Percentiles rank a stretch among this genome's conserved stretches.
Conservation (phyloP, 2,329 filamentous ascomycete genomes). For the Penicillium sp. region DNA sequence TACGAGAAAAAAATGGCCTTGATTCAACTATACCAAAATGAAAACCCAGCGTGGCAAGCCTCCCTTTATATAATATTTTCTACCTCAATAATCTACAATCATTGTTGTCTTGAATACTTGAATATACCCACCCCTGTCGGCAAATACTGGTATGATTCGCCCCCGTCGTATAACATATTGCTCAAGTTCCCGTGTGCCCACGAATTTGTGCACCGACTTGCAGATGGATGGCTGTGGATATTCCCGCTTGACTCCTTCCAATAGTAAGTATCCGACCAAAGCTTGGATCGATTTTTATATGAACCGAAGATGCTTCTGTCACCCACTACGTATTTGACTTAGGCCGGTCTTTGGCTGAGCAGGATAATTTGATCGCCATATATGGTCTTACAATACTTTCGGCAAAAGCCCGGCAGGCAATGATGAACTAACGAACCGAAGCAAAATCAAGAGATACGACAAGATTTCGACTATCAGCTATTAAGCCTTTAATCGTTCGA, state of each 20-base stretch:
- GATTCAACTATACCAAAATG: not conserved
- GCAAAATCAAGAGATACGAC: too few species aligned
- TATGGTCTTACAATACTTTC: too few species aligned
- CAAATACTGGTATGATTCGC: not conserved
- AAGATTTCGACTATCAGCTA: too few species aligned
- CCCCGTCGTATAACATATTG: not conserved
- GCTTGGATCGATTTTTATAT: not conserved
- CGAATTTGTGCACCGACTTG: not conserved
- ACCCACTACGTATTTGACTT: not conserved
- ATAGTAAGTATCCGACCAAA: not conserved
- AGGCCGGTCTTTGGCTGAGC: not conserved
- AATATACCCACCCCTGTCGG: not conserved
- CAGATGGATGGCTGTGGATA: conserved; percentile 1
- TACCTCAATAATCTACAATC: not conserved
- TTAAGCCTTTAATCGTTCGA: too few species aligned
- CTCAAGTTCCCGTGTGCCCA: not conserved
- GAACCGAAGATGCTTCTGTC: not conserved
- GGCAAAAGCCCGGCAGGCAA: too few species aligned
- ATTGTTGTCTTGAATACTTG: not conserved
- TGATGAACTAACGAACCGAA: too few species aligned
- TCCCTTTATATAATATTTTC: not conserved
- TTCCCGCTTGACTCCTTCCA: not conserved
- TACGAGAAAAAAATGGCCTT: not conserved
- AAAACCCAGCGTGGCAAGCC: not conserved
- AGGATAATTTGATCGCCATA: too few species aligned